Conservation (phyloP, 2,329 filamentous ascomycete species). For the Xylariaceae sp. region DNA sequence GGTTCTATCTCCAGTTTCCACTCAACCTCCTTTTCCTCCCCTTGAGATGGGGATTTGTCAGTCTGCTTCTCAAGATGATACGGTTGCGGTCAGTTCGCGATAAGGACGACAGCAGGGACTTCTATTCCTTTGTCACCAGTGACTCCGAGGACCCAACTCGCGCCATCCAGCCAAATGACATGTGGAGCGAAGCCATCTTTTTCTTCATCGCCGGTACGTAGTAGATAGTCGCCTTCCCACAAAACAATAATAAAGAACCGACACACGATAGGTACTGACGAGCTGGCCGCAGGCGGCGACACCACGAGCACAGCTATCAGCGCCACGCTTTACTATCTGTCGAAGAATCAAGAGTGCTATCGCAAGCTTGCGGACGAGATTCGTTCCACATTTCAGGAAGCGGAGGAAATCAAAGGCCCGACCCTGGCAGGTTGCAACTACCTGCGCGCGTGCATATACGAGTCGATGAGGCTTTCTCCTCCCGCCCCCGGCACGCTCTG, state of each 20-base stretch:
- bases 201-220: background rate
- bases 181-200: background rate
- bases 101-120: background rate
- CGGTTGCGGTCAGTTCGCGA: background rate
- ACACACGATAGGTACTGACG: background rate
- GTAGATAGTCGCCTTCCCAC: background rate
- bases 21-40: background rate
- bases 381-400: background rate
- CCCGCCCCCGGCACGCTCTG: background rate
- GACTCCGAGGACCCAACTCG: background rate
- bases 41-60: background rate
- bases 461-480: background rate
- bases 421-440: background rate
- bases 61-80: background rate
- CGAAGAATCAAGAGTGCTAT: too few relatives aligned
- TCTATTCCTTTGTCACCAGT: background rate
- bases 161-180: background rate
- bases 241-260: background rate
- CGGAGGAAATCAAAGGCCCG: background rate
- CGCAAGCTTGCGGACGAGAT: too few relatives aligned
- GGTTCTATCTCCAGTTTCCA: background rate
- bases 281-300: too few relatives aligned
- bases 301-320: too few relatives aligned
- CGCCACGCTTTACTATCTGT: too few relatives aligned
- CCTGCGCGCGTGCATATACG: slow-evolving; percentile 6